phyloP scores from a whole-genome alignment of 75 land plant genomes.

The Adiantum capillusveneris region DNA sequence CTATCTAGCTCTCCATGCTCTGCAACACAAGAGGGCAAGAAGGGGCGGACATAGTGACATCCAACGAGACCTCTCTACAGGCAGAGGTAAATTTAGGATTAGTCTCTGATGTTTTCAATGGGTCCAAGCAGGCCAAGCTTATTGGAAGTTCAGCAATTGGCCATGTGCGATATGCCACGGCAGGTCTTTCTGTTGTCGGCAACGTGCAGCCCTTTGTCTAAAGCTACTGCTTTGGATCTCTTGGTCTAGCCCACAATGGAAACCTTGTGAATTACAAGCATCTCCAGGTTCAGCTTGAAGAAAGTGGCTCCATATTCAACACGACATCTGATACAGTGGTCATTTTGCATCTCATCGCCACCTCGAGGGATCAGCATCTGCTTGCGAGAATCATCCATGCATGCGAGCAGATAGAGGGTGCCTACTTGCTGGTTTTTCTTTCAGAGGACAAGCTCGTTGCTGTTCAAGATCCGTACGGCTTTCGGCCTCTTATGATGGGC shows the following conservation, averaged over 20 bases:
- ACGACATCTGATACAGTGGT: constrained; percentile 20
- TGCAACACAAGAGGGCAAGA: constrained; percentile 33
- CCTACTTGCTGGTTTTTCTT: constrained; percentile 81
- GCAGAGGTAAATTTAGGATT: constrained; percentile 16
- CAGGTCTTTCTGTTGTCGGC: constrained; percentile 13
- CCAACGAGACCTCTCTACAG: background rate
- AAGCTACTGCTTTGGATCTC: constrained; percentile 14
- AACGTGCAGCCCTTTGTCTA: constrained; percentile 27
- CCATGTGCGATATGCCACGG: constrained; percentile 22
- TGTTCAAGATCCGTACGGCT: constrained; percentile 79
- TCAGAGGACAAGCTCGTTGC: constrained; percentile 82
- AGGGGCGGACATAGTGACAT: constrained; percentile 23
- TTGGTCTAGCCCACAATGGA: constrained; percentile 21
- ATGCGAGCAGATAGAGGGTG: constrained; percentile 66
- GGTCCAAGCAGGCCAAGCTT: background rate
- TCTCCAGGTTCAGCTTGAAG: constrained; percentile 11
- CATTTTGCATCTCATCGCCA: constrained; percentile 40
- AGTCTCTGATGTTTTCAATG: constrained; percentile 20
- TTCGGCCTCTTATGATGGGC: constrained; percentile 92
- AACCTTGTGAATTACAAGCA: constrained; percentile 23
- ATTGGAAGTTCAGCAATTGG: constrained; percentile 13
- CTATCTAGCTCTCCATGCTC: constrained; percentile 25
- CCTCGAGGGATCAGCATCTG: constrained; percentile 24
- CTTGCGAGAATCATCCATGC: constrained; percentile 23
- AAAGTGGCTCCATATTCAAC: constrained; percentile 21